phyloP scores from a whole-genome alignment of 1,284 basidiomycete genomes.

The Apiotrichum montevideense region DNA sequence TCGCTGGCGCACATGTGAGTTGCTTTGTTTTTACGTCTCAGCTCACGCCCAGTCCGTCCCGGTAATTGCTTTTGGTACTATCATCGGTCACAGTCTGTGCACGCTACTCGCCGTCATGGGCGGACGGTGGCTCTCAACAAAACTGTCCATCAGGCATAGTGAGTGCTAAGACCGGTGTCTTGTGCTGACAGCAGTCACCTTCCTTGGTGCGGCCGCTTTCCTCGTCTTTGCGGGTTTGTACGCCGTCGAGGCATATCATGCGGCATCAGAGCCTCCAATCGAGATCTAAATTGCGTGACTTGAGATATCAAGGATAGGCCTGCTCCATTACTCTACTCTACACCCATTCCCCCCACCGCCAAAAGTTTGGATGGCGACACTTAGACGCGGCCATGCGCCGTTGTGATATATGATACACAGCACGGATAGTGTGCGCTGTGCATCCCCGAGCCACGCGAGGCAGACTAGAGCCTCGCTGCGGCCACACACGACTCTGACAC shows the following conservation, averaged over 20 bases:
- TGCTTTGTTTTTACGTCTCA: too few relatives aligned
- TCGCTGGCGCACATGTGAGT: constrained; percentile 90
- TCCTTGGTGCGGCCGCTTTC: constrained; percentile 75
- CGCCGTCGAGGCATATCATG: constrained; percentile 58
- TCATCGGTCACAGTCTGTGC: constrained; percentile 81
- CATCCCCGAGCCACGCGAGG: too few relatives aligned
- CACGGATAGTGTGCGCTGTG: too few relatives aligned
- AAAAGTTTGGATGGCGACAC: too few relatives aligned
- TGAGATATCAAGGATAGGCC: too few relatives aligned
- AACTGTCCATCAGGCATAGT: constrained; percentile 93
- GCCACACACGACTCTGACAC: too few relatives aligned
- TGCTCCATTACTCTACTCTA: too few relatives aligned
- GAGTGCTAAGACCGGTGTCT: constrained; percentile 37
- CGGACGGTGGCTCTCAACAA: constrained; percentile 83
- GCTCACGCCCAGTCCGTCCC: constrained; percentile 55
- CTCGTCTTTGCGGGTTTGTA: constrained; percentile 74
- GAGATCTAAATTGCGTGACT: neutral
- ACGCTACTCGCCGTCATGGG: constrained; percentile 84
- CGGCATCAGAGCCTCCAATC: constrained; percentile 5
- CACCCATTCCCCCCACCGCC: too few relatives aligned
- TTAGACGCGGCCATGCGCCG: too few relatives aligned
- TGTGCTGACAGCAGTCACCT: constrained; percentile 59
- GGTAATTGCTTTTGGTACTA: constrained; percentile 82
- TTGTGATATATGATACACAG: too few relatives aligned
- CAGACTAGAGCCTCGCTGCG: too few relatives aligned